Base-by-base conservation (phyloP, 495 filamentous ascomycete species). In the Daldinia concentrica region DNA sequence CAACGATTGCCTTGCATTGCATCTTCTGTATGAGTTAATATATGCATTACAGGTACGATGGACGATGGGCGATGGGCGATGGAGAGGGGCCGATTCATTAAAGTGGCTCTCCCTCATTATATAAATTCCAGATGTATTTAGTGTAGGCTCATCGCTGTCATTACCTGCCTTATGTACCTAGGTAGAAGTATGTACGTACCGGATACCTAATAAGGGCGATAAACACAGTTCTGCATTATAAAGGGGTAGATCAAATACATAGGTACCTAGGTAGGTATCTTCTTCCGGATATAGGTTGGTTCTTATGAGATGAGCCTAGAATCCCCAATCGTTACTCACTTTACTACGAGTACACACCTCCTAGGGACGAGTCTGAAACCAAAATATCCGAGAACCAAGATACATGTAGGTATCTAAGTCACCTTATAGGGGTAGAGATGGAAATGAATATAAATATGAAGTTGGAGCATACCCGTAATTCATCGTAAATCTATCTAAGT, bases 1-100 rank as follows among this genome's bases (percentile, higher is more conserved):
- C 54, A 61, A 72, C 66, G 22, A 56, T 63, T 48, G 63, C 36
- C 34, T 64, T 54, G 34, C 58, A 72, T 72, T 66, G 41, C 69
- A 72, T 59, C 69, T 72, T 72, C 56, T 19, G 1, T 37, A 39
- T 45, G 43, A 57, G 51, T 29, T 66, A 24, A 24, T 36, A 43
- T 58, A 62, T 59, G 29, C 58, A 66, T 71, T 55, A 24, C 37
- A 22, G 58, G 41, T 36, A 41, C 59, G 51, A 36, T 19, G 9
- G 32, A 41, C 55, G 51, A 37, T n/a, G n/a, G n/a, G n/a, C 59
- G 51, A 36, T 19, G 9, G 32, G 32, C 55, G 51, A 37, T 29
- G 15, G 9, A 30, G 45, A 52, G 62, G 52, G 66, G 50, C 43
- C 12, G 55, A 29, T 55, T 68, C 48, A 48, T 48, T 48, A 48